Percentiles rank a stretch among this genome's conserved stretches.
Conservation (phyloP, 768 basidiomycete genomes). For the Leccinum subgranulosum region DNA sequence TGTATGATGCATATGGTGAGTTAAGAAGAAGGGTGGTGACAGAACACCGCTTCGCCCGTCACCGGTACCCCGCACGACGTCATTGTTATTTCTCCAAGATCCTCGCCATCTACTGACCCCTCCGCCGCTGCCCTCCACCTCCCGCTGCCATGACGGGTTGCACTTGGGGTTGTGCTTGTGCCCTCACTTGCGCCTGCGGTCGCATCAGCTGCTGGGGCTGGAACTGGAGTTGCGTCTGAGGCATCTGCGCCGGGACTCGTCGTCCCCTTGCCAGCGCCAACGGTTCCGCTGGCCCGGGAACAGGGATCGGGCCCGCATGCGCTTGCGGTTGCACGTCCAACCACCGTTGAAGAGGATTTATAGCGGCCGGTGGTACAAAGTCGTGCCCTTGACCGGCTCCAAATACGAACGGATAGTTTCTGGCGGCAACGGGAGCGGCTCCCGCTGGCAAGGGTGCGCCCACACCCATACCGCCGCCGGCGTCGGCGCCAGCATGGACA, state of each 20-base stretch:
- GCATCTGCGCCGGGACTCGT: background rate
- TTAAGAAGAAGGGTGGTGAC: background rate
- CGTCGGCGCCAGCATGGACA: too few relatives aligned
- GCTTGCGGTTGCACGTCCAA: background rate
- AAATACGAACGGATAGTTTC: constrained; percentile 12
- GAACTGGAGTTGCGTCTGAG: background rate
- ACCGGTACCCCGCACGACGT: background rate
- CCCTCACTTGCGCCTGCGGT: background rate
- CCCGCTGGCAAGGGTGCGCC: background rate
- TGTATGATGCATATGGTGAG: background rate
- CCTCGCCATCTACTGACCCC: background rate
- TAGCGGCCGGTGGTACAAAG: background rate
- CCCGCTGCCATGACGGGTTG: constrained; percentile 3
- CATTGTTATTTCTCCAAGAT: background rate
- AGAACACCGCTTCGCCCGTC: background rate
- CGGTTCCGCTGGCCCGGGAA: background rate
- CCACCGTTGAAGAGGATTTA: background rate
- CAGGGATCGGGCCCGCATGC: background rate
- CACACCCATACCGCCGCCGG: background rate
- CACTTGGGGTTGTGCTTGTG: background rate
- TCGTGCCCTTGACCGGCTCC: constrained; percentile 14
- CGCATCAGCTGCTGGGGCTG: background rate
- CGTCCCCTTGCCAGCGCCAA: background rate
- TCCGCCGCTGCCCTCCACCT: constrained; percentile 7
- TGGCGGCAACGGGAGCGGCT: background rate